phyloP scores from a whole-genome alignment of 139 green algal species.

The Axilococcus clingmanii region DNA sequence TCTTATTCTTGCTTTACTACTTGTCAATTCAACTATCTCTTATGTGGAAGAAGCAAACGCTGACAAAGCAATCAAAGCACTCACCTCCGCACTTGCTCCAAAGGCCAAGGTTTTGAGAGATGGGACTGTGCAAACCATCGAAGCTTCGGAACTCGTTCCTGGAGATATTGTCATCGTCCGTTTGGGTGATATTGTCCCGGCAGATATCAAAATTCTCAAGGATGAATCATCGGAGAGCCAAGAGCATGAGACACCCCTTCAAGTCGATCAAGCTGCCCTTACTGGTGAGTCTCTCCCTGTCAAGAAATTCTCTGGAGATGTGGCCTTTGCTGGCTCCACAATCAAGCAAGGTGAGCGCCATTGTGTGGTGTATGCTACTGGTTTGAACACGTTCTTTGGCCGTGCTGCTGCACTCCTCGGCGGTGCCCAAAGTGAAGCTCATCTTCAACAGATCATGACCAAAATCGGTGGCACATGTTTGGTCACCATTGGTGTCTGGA shows the following conservation, averaged over 20 bases:
- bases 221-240: constrained; percentile 18
- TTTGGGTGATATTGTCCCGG: constrained; percentile 74
- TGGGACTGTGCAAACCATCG: constrained; percentile 39
- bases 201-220: constrained; percentile 73
- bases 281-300: constrained; percentile 81
- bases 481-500: constrained; percentile 64
- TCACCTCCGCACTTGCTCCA: constrained; percentile 63
- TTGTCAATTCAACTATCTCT: constrained; percentile 64
- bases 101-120: constrained; percentile 53
- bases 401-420: constrained; percentile 69
- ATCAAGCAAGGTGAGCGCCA: constrained; percentile 84
- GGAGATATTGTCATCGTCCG: constrained; percentile 72
- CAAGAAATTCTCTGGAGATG: constrained; percentile 71
- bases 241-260: constrained; percentile 52
- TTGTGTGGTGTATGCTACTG: constrained; percentile 65
- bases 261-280: constrained; percentile 75
- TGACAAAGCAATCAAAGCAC: constrained; percentile 72
- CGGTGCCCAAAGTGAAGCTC: constrained; percentile 63
- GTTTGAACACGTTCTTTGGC: constrained; percentile 84
- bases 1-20: constrained; percentile 42
- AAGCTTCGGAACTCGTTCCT: constrained; percentile 52
- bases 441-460: constrained; percentile 81
- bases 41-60: constrained; percentile 67
- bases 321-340: constrained; percentile 68
- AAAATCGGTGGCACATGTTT: constrained; percentile 75